Evolutionary conservation across 2,329 filamentous ascomycete genomes (phyloP).

Genomic region (Chaetomium strumarium): DNA sequence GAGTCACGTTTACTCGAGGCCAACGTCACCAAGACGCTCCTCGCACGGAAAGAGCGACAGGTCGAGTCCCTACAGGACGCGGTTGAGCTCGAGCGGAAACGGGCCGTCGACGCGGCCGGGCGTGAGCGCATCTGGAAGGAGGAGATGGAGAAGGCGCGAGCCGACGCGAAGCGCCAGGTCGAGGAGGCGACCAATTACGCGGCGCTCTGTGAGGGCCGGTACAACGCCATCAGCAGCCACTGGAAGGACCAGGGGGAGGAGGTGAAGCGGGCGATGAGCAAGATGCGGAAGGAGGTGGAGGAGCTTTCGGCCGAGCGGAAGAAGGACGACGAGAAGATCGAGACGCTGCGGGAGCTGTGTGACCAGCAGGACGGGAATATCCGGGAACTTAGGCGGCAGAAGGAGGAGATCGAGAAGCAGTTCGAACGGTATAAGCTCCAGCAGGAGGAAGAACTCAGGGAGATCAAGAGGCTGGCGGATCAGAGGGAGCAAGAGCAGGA

Average conservation of each 20-base stretch:
- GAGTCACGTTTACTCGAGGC: slow-evolving; percentile 64
- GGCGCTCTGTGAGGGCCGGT: slow-evolving; percentile 62
- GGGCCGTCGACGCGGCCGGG: slow-evolving; percentile 52
- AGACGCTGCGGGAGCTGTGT: slow-evolving; percentile 59
- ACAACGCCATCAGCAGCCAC: slow-evolving; percentile 60
- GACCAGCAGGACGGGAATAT: slow-evolving; percentile 69
- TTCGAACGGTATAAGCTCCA: slow-evolving; percentile 61
- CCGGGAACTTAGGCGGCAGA: slow-evolving; percentile 53
- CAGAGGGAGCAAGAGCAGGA: slow-evolving; percentile 57
- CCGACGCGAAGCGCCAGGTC: slow-evolving; percentile 56
- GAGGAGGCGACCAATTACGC: slow-evolving; percentile 61
- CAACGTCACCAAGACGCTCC: slow-evolving; percentile 63
- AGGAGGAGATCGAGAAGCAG: slow-evolving; percentile 52
- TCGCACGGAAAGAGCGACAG: slow-evolving; percentile 68
- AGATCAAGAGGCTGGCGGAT: slow-evolving; percentile 53
- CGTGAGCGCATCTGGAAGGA: slow-evolving; percentile 57
- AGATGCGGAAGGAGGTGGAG: slow-evolving; percentile 49
- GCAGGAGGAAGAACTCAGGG: slow-evolving; percentile 55
- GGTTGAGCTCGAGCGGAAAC: slow-evolving; percentile 58
- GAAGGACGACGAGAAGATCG: slow-evolving; percentile 58
- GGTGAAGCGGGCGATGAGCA: slow-evolving; percentile 46
- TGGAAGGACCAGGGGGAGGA: slow-evolving; percentile 62
- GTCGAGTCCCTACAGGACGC: slow-evolving; percentile 61
- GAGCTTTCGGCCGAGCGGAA: slow-evolving; percentile 49
- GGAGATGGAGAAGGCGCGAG: slow-evolving; percentile 56